Base-by-base conservation (phyloP, 352 stramenopile species). In the Phytophthora pseudosyringae region DNA sequence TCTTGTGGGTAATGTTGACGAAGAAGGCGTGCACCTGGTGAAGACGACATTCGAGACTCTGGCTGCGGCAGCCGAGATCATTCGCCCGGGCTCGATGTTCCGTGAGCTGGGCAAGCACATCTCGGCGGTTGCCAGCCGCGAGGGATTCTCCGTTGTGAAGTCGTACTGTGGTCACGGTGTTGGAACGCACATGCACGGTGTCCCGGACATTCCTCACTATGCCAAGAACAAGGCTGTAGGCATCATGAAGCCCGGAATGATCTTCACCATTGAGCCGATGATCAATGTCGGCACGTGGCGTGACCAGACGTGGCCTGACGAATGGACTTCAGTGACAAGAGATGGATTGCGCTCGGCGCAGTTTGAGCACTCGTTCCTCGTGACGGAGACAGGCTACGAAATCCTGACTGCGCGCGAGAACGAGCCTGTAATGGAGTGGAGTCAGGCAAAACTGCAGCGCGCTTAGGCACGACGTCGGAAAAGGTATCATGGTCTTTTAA, bases 211-310 rank as follows among this genome's bases (percentile, higher is more conserved):
- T 6, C 96, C 97, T n/a, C 98, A 99, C 75, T 99, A 99, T 65
- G 84, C 93, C 15, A 99, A 99, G 76, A 99, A 99, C 71, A 99
- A 99, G 73, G 93, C 96, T 16, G 80, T 93, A 36, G 97, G 97
- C 32, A 94, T 98, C 21, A 99, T 99, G 93, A 98, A 98, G 60
- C 87, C 90, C 2, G 97, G 97, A 25, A 95, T 99, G 80, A 96
- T 99, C 40, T 99, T 99, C 80, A 99, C 98, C 0, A 98, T 99
- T 60, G 98, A 99, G 73, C 98, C 98, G 6, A 99, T 99, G 98
- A 99, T 99, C 73, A 99, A 99, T 81, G 73, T 97, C n/a, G 97
- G 80, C 28, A 77, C 78, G 50, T 90, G 85, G 90, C 69, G 94
- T 86, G 87, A 92, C 67, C 63, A 83, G 66, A 98, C 91, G 6